These are phyloP conservation scores for Phytophthora ohioensis DNA, from an alignment of 352 stramenopile genomes.

Conservation along the genomic window DNA sequence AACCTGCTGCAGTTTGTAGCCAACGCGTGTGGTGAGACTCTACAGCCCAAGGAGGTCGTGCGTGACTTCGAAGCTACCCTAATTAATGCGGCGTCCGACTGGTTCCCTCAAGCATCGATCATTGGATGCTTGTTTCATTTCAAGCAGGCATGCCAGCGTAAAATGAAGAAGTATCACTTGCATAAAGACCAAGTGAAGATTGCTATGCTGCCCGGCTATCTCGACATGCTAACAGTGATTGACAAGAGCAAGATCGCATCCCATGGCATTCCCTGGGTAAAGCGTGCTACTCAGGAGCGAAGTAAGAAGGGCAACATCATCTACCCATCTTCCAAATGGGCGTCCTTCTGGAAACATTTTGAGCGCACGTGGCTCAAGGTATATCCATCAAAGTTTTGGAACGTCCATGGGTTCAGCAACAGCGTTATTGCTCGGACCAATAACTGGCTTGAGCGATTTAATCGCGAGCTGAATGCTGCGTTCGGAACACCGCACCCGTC, in stretches of 20 bases:
- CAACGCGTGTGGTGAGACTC: constrained; percentile 5
- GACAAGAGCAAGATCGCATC: neutral
- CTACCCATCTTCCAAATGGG: neutral
- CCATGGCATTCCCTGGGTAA: constrained; percentile 6
- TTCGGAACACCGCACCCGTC: constrained; percentile 15
- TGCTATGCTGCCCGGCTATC: neutral
- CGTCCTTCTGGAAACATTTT: constrained; percentile 9
- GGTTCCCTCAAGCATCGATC: neutral
- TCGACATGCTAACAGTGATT: constrained; percentile 3
- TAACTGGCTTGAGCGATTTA: constrained; percentile 12
- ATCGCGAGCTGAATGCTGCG: constrained; percentile 9
- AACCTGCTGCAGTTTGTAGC: constrained; percentile 13
- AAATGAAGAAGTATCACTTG: constrained; percentile 16
- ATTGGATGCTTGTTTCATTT: constrained; percentile 18
- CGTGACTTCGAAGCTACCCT: constrained; percentile 12
- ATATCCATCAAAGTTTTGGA: constrained; percentile 7
- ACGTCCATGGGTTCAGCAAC: neutral
- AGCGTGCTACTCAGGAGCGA: constrained; percentile 2
- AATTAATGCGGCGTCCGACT: constrained; percentile 2
- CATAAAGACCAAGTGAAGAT: constrained; percentile 14
- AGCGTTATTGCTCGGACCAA: constrained; percentile 4
- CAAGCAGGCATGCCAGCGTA: constrained; percentile 7
- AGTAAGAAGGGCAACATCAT: constrained; percentile 3
- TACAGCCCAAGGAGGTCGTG: constrained; percentile 4
- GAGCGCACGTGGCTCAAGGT: constrained; percentile 9